phyloP scores from a whole-genome alignment of 2,329 filamentous ascomycete genomes.

The Orbilia ellipsospora region DNA sequence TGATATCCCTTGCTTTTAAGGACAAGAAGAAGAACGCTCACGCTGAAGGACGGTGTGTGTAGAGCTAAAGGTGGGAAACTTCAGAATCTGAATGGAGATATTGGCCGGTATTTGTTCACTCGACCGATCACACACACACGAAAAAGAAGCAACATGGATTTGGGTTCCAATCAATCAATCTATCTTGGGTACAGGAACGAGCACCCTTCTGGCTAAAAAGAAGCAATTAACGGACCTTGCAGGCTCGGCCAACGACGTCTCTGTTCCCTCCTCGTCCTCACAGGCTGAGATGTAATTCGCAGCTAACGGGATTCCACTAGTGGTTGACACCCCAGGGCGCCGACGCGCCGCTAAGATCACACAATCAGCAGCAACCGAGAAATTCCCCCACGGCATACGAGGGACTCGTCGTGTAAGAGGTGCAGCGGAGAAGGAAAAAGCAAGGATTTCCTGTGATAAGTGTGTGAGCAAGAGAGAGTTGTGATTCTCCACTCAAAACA shows the following conservation, averaged over 20 bases:
- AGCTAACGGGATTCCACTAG: constrained; percentile 54
- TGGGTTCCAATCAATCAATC: constrained; percentile 41
- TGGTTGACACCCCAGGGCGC: constrained; percentile 52
- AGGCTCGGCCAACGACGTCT: constrained; percentile 52
- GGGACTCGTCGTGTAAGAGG: constrained; percentile 9
- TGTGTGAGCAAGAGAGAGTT: constrained; percentile 13
- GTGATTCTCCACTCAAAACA: constrained; percentile 34
- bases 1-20: constrained; percentile 54
- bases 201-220: constrained; percentile 29
- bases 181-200: constrained; percentile 52
- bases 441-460: constrained; percentile 4
- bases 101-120: constrained; percentile 54
- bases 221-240: constrained; percentile 46
- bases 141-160: constrained; percentile 42
- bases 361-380: constrained; percentile 56
- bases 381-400: constrained; percentile 55
- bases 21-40: constrained; percentile 50
- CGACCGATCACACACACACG: constrained; percentile 47
- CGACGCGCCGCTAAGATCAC: constrained; percentile 55
- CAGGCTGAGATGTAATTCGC: constrained; percentile 52
- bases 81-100: constrained; percentile 52
- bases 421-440: constrained; percentile 18
- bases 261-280: constrained; percentile 42
- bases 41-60: constrained; percentile 53
- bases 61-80: constrained; percentile 53